Percentiles rank a stretch among this genome's conserved stretches.
These are phyloP conservation scores for Nidularia pulvinata DNA, from an alignment of 768 basidiomycete genomes.

Conservation along the genomic window DNA sequence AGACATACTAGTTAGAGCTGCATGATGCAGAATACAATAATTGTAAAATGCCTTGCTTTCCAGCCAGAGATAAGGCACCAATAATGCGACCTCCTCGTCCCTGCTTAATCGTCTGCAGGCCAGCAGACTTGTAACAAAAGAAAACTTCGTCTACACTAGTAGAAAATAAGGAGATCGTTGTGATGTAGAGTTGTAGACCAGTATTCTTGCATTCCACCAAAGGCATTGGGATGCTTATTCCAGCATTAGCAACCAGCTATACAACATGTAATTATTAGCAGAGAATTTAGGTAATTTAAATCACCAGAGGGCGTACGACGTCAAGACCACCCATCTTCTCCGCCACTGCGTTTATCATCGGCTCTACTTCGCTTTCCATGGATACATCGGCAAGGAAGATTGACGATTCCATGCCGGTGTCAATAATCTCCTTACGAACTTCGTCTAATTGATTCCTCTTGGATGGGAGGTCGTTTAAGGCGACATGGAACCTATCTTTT, in stretches of 20 bases:
- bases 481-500: slow-evolving; percentile 42
- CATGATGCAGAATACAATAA: background rate
- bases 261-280: background rate
- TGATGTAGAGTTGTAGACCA: background rate
- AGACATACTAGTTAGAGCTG: too few species aligned
- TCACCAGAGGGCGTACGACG: slow-evolving; percentile 31
- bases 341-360: slow-evolving; percentile 28
- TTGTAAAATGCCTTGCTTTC: slow-evolving; percentile 24
- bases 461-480: slow-evolving; percentile 39
- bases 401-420: slow-evolving; percentile 16
- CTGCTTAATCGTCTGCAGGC: slow-evolving; percentile 34
- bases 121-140: slow-evolving; percentile 34
- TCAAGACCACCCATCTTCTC: slow-evolving; percentile 41
- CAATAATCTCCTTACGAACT: slow-evolving; percentile 21
- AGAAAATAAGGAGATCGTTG: slow-evolving; percentile 1
- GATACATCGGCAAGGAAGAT: slow-evolving; percentile 34
- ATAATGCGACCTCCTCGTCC: slow-evolving; percentile 38
- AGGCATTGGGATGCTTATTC: slow-evolving; percentile 15
- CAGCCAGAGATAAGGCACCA: slow-evolving; percentile 34
- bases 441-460: slow-evolving; percentile 21
- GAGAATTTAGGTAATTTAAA: background rate
- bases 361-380: slow-evolving; percentile 36
- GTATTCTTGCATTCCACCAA: slow-evolving; percentile 14
- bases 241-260: slow-evolving; percentile 48
- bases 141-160: slow-evolving; percentile 14